Evolutionary conservation across 2,329 filamentous ascomycete species (phyloP).

Genomic region (Colletotrichum sansevieriae): DNA sequence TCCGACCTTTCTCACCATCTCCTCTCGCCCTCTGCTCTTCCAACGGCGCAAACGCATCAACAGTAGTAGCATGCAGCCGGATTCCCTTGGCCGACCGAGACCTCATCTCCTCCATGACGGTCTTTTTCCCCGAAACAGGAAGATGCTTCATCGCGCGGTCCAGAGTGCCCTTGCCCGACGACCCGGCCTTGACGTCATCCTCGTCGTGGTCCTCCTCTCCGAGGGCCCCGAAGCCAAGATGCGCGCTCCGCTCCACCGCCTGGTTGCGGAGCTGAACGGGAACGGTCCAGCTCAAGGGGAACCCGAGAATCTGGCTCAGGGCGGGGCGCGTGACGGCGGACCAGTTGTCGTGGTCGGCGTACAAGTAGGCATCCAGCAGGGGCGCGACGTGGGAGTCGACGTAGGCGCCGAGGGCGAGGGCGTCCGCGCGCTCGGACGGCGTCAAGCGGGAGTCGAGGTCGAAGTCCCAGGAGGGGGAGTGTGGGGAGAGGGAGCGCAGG

Average conservation of each 20-base stretch:
- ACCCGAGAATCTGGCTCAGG: constrained; percentile 83
- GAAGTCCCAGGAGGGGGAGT: constrained; percentile 43
- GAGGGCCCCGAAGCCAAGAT: constrained; percentile 76
- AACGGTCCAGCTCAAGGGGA: constrained; percentile 89
- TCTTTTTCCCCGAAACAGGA: constrained; percentile 61
- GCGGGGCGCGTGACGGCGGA: constrained; percentile 80
- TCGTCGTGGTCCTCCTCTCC: constrained; percentile 68
- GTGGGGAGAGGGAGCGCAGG: constrained; percentile 57
- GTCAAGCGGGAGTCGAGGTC: constrained; percentile 57
- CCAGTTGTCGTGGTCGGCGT: constrained; percentile 92
- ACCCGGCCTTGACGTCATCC: constrained; percentile 50
- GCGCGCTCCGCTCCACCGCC: constrained; percentile 77
- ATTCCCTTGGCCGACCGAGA: constrained; percentile 82
- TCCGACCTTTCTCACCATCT: constrained; percentile 41
- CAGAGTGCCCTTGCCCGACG: constrained; percentile 44
- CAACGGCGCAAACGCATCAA: constrained; percentile 79
- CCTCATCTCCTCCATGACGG: constrained; percentile 72
- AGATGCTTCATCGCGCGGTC: constrained; percentile 44
- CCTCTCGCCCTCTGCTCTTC: constrained; percentile 63
- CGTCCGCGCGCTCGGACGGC: constrained; percentile 59
- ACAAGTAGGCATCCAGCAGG: constrained; percentile 88
- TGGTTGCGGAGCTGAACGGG: constrained; percentile 79
- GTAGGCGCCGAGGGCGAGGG: constrained; percentile 73
- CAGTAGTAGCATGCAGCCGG: constrained; percentile 78
- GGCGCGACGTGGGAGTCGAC: constrained; percentile 80